These are phyloP conservation scores for Aureobasidium zeae DNA, from an alignment of 2,329 filamentous ascomycete species.

Conservation along the genomic window DNA sequence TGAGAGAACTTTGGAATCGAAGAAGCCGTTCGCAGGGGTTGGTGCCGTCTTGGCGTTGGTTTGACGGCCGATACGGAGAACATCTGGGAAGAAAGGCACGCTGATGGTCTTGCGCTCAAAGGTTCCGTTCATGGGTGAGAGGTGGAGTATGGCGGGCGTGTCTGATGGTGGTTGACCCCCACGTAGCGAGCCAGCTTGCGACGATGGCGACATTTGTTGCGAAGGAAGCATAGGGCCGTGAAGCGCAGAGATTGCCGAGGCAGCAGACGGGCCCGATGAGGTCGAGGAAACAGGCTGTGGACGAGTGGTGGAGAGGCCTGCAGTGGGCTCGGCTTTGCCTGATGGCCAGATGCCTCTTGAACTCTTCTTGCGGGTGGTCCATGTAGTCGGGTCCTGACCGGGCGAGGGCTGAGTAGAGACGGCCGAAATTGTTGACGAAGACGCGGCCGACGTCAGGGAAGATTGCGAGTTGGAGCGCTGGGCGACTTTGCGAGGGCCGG, in stretches of 20 bases:
- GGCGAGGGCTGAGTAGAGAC: conserved; percentile 53
- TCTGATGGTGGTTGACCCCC: conserved; percentile 34
- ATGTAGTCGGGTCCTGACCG: conserved; percentile 30
- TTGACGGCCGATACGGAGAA: conserved; percentile 85
- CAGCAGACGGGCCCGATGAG: conserved; percentile 49
- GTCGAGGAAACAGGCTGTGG: conserved; percentile 52
- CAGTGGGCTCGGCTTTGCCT: conserved; percentile 56
- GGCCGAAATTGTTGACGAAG: conserved; percentile 58
- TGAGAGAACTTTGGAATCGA: conserved; percentile 95
- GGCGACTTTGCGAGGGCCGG: conserved; percentile 66
- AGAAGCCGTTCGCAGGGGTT: conserved; percentile 84
- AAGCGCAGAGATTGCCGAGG: conserved; percentile 54
- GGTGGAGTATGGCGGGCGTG: conserved; percentile 68
- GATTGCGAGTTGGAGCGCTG: conserved; percentile 87
- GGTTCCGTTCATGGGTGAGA: conserved; percentile 86
- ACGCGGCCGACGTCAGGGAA: conserved; percentile 53
- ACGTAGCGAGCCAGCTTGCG: conserved; percentile 44
- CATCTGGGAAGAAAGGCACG: conserved; percentile 90
- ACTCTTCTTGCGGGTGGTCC: conserved; percentile 43
- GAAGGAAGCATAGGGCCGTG: conserved; percentile 57
- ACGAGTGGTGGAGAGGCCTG: conserved; percentile 52
- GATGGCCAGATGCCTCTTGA: conserved; percentile 53
- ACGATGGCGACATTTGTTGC: conserved; percentile 61
- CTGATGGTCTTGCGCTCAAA: conserved; percentile 96
- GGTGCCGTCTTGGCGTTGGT: conserved; percentile 95